Conservation (phyloP, 805 yeast species). For the Starmerella vaccinii region DNA sequence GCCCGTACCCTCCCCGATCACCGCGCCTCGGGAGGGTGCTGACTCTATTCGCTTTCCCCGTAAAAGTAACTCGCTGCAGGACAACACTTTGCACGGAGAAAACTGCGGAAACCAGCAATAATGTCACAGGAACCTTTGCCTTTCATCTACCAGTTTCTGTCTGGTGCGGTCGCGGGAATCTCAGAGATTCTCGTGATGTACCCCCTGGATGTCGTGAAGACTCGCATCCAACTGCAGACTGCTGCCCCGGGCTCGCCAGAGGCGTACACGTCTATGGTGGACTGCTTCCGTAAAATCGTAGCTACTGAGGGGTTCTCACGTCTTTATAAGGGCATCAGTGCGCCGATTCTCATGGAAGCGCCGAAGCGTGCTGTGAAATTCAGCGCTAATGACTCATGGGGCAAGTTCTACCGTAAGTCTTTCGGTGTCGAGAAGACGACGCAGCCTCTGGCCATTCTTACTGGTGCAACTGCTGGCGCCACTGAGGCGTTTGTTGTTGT, state of each 20-base stretch:
- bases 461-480: slow-evolving; percentile 99
- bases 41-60: not conserved
- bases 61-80: not conserved
- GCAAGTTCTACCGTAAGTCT: slow-evolving; percentile 60
- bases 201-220: slow-evolving; percentile 93
- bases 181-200: slow-evolving; percentile 93
- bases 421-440: slow-evolving; percentile 63
- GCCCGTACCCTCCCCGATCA: not conserved
- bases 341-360: slow-evolving; percentile 98
- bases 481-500: slow-evolving; percentile 94
- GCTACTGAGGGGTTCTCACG: slow-evolving; percentile 74
- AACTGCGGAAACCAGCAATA: not conserved
- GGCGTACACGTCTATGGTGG: slow-evolving; percentile 71
- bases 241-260: slow-evolving; percentile 33
- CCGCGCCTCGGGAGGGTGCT: not conserved
- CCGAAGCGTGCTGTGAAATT: slow-evolving; percentile 98
- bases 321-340: slow-evolving; percentile 85
- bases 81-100: no score
- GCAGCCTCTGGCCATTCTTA: slow-evolving; percentile 75
- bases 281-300: slow-evolving; percentile 73
- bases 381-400: slow-evolving; percentile 97
- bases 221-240: slow-evolving; percentile 85
- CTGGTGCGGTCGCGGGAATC: slow-evolving; percentile 95
- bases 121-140: slow-evolving; percentile 41
- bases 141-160: slow-evolving; percentile 77